phyloP scores from a whole-genome alignment of 1,139 yeast species.

The Saccharomyces hybrid region DNA sequence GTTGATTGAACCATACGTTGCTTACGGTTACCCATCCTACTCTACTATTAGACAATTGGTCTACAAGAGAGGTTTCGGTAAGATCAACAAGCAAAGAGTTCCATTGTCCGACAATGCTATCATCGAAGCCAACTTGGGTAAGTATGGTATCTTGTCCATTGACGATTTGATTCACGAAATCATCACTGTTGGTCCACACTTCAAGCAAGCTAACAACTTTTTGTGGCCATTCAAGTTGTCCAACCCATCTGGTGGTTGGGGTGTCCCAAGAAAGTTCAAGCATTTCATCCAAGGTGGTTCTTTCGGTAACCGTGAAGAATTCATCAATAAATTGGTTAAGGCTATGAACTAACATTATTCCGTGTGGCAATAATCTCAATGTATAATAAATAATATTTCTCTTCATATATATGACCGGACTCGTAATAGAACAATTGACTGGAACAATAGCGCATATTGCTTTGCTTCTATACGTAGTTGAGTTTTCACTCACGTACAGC shows the following conservation, averaged over 20 bases:
- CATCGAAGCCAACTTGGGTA: constrained; percentile 89
- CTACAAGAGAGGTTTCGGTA: constrained; percentile 99
- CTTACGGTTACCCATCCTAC: constrained; percentile 98
- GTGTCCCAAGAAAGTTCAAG: constrained; percentile 97
- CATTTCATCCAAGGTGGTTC: constrained; percentile 99
- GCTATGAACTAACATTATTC: constrained; percentile 70
- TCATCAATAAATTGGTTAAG: constrained; percentile 96
- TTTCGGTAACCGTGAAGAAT: constrained; percentile 99
- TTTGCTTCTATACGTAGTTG: neutral
- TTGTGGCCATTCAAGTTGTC: constrained; percentile 99
- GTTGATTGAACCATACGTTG: constrained; percentile 98
- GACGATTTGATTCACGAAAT: constrained; percentile 99
- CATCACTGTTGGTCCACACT: constrained; percentile 98
- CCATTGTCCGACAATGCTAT: constrained; percentile 89
- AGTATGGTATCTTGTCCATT: constrained; percentile 91
- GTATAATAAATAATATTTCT: neutral
- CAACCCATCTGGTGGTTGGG: constrained; percentile 99
- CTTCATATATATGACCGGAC: neutral
- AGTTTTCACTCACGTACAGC: neutral
- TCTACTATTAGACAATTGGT: constrained; percentile 92
- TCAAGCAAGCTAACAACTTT: constrained; percentile 99
- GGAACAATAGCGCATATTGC: neutral
- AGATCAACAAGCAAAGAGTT: constrained; percentile 97
- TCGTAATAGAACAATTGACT: neutral
- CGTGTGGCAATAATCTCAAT: neutral